A percentile compares a stretch with the other conserved stretches of the same genome.
Evolutionary conservation across 768 basidiomycete species (phyloP).

Genomic region (Mycena albidolilacea): DNA sequence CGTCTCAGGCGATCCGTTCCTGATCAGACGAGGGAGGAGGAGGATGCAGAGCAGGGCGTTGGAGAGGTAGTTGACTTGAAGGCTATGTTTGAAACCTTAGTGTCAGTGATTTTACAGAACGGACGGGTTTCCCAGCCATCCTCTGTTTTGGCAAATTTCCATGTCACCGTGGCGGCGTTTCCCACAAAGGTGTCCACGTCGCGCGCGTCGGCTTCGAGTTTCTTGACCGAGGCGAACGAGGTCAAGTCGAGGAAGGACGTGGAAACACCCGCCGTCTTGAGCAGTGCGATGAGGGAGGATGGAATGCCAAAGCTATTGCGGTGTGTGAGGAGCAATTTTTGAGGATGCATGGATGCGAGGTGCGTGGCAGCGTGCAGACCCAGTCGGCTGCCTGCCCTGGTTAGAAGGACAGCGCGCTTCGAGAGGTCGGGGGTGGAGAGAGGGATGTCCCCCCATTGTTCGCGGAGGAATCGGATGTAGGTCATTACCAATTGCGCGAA

Average conservation of each 20-base stretch:
- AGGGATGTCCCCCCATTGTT: slow-evolving; percentile 47
- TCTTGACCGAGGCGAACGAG: slow-evolving; percentile 22
- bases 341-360: slow-evolving; percentile 35
- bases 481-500: slow-evolving; percentile 6
- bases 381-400: slow-evolving; percentile 38
- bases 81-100: slow-evolving; percentile 33
- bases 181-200: slow-evolving; percentile 20
- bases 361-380: slow-evolving; percentile 39
- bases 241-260: slow-evolving; percentile 7
- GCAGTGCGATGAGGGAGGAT: neutral
- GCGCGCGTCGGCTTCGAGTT: neutral
- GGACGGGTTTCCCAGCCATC: slow-evolving; percentile 56
- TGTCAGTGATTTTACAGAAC: slow-evolving; percentile 24
- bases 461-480: slow-evolving; percentile 39
- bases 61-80: slow-evolving; percentile 55
- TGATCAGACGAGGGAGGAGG: slow-evolving; percentile 52
- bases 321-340: slow-evolving; percentile 24
- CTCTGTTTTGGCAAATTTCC: slow-evolving; percentile 44
- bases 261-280: neutral
- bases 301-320: slow-evolving; percentile 36
- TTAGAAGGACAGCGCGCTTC: slow-evolving; percentile 36
- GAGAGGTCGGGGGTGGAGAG: slow-evolving; percentile 23
- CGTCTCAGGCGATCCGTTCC: slow-evolving; percentile 43
- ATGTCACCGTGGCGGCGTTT: slow-evolving; percentile 13
- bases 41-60: slow-evolving; percentile 52